phyloP scores from a whole-genome alignment of 345 rosid species.

The Gossypium bickii region DNA sequence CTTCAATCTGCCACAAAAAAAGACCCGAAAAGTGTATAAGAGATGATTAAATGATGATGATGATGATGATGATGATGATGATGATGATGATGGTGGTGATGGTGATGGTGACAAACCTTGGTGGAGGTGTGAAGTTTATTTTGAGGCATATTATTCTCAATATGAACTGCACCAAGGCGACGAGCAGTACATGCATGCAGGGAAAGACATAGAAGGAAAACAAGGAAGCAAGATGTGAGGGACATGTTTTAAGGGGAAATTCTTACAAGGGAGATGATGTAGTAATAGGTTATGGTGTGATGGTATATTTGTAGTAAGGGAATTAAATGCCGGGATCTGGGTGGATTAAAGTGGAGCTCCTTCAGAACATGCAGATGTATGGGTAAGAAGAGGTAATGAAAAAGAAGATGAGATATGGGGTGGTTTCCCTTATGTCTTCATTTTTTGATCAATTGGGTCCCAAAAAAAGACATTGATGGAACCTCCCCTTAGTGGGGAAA shows the following conservation, averaged over 20 bases:
- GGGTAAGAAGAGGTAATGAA: slow-evolving; percentile 29
- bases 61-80: background rate
- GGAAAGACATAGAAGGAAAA: slow-evolving; percentile 32
- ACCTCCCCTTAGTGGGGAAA: slow-evolving; percentile 26
- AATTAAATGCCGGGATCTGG: slow-evolving; percentile 43
- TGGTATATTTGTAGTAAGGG: slow-evolving; percentile 36
- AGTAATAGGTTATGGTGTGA: slow-evolving; percentile 5
- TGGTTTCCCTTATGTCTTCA: slow-evolving; percentile 36
- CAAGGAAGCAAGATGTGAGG: slow-evolving; percentile 30
- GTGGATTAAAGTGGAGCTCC: slow-evolving; percentile 21
- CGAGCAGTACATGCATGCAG: slow-evolving; percentile 48
- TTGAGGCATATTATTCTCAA: slow-evolving; percentile 23
- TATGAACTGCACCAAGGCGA: slow-evolving; percentile 27
- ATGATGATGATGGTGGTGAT: background rate
- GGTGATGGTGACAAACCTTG: slow-evolving; percentile 21
- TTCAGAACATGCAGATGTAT: slow-evolving; percentile 56
- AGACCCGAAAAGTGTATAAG: background rate
- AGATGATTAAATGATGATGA: background rate
- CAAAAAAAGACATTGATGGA: slow-evolving; percentile 14
- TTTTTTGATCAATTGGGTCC: slow-evolving; percentile 31
- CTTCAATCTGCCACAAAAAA: slow-evolving; percentile 15
- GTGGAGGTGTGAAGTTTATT: slow-evolving; percentile 25
- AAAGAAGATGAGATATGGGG: slow-evolving; percentile 42
- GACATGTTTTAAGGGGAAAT: slow-evolving; percentile 22
- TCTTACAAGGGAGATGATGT: slow-evolving; percentile 8